phyloP scores from a whole-genome alignment of 306 rosid genomes.

The Begonia loranthoides region DNA sequence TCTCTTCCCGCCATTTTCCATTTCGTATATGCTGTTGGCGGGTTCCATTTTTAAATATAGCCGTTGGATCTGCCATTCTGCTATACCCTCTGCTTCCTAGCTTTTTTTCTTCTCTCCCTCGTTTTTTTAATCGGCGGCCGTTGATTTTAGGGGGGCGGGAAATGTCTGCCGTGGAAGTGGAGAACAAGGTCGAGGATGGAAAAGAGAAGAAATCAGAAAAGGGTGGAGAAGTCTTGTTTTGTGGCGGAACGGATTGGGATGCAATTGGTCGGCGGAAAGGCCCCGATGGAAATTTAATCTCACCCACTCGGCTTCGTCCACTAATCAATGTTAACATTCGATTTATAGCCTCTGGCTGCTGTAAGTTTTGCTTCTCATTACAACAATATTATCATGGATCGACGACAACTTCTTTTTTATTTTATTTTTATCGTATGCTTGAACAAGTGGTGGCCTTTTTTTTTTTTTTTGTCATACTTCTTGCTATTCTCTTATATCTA shows the following conservation, averaged over 20 bases:
- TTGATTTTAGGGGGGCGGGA: slow-evolving; percentile 34
- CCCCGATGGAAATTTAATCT: slow-evolving; percentile 59
- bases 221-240: slow-evolving; percentile 81
- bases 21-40: slow-evolving; percentile 15
- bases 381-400: background rate
- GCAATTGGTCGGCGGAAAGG: slow-evolving; percentile 70
- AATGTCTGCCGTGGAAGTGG: slow-evolving; percentile 67
- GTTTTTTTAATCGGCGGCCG: slow-evolving; percentile 24
- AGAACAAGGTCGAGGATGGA: slow-evolving; percentile 42
- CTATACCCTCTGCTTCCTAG: background rate
- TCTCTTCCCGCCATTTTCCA: slow-evolving; percentile 59
- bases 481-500: too few relatives aligned
- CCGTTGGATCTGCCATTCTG: slow-evolving; percentile 54
- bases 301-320: slow-evolving; percentile 88
- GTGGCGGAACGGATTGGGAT: slow-evolving; percentile 93
- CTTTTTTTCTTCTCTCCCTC: background rate
- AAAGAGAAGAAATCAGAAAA: slow-evolving; percentile 19
- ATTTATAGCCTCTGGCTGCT: slow-evolving; percentile 68
- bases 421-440: too few relatives aligned
- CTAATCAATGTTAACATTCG: slow-evolving; percentile 66
- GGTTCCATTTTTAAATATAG: slow-evolving; percentile 31
- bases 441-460: too few relatives aligned
- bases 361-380: slow-evolving; percentile 21
- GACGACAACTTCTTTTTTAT: background rate
- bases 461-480: too few relatives aligned